Evolutionary conservation across 139 green algal genomes (phyloP), one percentile per base, ranked within the genome.

Genomic region (Coelastrella sp.): DNA sequence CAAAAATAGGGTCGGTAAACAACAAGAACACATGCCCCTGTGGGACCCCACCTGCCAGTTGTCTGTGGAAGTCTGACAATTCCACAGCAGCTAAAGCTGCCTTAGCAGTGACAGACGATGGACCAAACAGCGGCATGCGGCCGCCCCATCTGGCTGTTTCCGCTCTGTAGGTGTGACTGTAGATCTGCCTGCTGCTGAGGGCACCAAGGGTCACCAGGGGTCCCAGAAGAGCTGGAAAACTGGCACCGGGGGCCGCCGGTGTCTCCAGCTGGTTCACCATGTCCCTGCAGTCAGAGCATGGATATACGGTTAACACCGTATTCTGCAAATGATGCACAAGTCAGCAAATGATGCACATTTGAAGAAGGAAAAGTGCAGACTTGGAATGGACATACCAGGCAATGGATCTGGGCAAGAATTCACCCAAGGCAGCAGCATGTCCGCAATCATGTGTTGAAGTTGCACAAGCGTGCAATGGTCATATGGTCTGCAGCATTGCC

Each of bases 141-240:
- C 86, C 72, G 59, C 89, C 78, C 80, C 80, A 89, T 11, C 90
- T 65, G 27, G 24, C 70, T 75, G 22, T n/a, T 85, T 85, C 63
- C 15, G 14, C 85, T 86, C n/a, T 82, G 76, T 7, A 73, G 72
- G 78, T 91, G 10, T 90, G 78, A 6, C 66, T 24, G 24, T 94
- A 88, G 24, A 96, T 88, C 10, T 93, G 87, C 20, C 95, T 90
- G 25, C 88, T 82, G 60, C 91, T 95, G 10, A 97, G 78, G 0
- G 89, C 84, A 22, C 95, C 95, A 49, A 97, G 92, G 19, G 24
- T 10, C 7, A 91, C 58, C 80, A 97, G 78, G 0, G 92, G 90
- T 49, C 91, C 89, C 78, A 97, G 96, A 25, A 97, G 85, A 5
- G 95, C 94, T 10, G 93, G 92, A 85, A 97, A 97, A 73, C 92